Conservation (phyloP, 2,329 filamentous ascomycete species). For the Fusarium oxysporum region DNA sequence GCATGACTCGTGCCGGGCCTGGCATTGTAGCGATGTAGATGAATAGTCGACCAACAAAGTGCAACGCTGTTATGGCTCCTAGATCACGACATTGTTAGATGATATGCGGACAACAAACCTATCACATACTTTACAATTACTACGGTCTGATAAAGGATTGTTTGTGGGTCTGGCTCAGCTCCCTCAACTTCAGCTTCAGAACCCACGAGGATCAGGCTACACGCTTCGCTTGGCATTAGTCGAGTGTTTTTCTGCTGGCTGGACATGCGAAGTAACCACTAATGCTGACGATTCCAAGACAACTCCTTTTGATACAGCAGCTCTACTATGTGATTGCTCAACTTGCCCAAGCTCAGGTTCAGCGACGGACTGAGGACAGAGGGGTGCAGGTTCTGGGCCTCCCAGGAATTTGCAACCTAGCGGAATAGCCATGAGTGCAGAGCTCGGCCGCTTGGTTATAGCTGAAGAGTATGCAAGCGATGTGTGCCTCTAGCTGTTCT, state of each 20-base stretch:
- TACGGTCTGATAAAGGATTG: not conserved
- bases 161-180: conserved; percentile 29
- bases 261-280: not conserved
- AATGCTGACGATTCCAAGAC: not conserved
- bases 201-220: not conserved
- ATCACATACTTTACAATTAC: not conserved
- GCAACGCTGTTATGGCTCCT: not conserved
- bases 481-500: not conserved
- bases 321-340: not conserved
- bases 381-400: conserved; percentile 5
- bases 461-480: not conserved
- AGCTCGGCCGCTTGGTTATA: not conserved
- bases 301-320: not conserved
- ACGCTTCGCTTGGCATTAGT: not conserved
- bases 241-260: not conserved
- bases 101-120: not conserved
- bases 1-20: conserved; percentile 10
- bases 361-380: not conserved
- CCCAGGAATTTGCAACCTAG: not conserved
- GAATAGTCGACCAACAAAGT: conserved; percentile 1
- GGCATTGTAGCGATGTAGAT: not conserved
- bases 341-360: not conserved
- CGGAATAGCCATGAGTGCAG: not conserved
- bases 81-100: conserved; percentile 4
- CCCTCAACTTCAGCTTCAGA: not conserved